Evolutionary conservation across 345 rosid genomes (phyloP).

Genomic region (Psidium guajava): DNA sequence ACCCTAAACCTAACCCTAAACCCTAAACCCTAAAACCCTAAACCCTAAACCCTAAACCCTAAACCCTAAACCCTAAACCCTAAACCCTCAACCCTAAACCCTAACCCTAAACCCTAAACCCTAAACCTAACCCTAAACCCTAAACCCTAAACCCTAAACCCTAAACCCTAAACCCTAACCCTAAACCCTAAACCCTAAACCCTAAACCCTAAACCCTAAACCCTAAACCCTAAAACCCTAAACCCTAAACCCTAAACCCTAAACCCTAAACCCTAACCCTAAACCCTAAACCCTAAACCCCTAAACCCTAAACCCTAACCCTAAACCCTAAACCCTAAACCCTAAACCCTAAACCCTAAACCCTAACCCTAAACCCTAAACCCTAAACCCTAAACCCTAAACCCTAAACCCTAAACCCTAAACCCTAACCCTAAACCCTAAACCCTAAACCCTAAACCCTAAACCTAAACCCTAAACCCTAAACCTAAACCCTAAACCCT

Average conservation of each 20-base stretch:
- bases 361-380: conserved; percentile 6
- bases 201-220: neutral
- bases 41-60: neutral
- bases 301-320: conserved; percentile 5
- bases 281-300: conserved; percentile 9
- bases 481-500: no score
- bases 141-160: neutral
- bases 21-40: neutral
- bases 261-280: no score
- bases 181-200: neutral
- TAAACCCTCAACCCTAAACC: neutral
- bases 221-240: neutral
- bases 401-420: conserved; percentile 4
- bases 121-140: neutral
- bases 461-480: no score
- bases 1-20: neutral
- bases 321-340: conserved; percentile 7
- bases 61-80: conserved; percentile 3
- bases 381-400: conserved; percentile 9
- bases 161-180: neutral
- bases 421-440: no score
- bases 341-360: conserved; percentile 8
- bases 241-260: neutral
- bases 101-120: neutral
- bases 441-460: no score